Percentiles rank a stretch among this genome's conserved stretches.
These are phyloP conservation scores for Trichaptum fuscoviolaceum DNA, from an alignment of 768 basidiomycete species.

Conservation along the genomic window DNA sequence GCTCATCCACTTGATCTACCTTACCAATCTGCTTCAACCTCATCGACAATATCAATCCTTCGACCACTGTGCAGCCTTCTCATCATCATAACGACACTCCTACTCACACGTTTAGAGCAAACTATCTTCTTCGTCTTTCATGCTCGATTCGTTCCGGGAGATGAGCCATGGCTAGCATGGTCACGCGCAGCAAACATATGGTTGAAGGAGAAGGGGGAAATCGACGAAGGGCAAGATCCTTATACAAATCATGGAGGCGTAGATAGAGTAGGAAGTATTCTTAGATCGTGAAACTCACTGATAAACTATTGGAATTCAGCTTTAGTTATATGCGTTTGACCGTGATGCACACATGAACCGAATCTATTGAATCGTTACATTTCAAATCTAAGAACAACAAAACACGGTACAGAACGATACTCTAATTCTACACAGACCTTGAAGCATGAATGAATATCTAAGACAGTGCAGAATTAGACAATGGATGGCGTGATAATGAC, in stretches of 20 bases:
- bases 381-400: too few species aligned
- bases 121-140: slow-evolving; percentile 29
- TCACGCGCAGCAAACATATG: slow-evolving; percentile 3
- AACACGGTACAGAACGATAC: too few species aligned
- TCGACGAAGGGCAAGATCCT: not conserved
- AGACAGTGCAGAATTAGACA: not conserved
- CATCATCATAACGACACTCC: slow-evolving; percentile 22
- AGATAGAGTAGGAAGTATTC: not conserved
- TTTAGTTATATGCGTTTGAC: too few species aligned
- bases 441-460: not conserved
- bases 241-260: not conserved
- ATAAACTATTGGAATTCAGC: too few species aligned
- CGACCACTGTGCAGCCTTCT: slow-evolving; percentile 12
- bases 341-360: too few species aligned
- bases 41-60: slow-evolving; percentile 12
- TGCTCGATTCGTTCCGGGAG: slow-evolving; percentile 45
- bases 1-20: slow-evolving; percentile 8
- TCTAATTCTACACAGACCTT: too few species aligned
- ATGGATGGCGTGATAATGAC: not conserved
- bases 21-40: slow-evolving; percentile 11
- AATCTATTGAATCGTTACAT: too few species aligned
- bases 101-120: slow-evolving; percentile 33
- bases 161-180: slow-evolving; percentile 55
- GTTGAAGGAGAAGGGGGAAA: not conserved
- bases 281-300: not conserved